phyloP scores from a whole-genome alignment of 306 rosid genomes.

The Trifolium dubium region DNA sequence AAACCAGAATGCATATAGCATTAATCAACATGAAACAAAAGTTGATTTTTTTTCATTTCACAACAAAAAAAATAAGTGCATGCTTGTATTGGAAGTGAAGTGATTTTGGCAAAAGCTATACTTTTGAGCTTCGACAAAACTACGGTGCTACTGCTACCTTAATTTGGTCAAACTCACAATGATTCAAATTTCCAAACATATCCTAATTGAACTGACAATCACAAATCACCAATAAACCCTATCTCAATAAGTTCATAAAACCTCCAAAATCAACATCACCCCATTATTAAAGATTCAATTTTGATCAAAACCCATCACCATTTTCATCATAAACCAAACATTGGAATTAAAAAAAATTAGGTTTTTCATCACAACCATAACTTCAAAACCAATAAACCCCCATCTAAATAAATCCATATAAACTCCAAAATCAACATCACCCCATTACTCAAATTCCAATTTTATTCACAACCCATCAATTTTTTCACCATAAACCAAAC shows the following conservation, averaged over 20 bases:
- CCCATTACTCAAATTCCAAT: slow-evolving; percentile 10
- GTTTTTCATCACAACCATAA: slow-evolving; percentile 22
- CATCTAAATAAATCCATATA: neutral
- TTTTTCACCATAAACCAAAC: slow-evolving; percentile 23
- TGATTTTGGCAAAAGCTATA: neutral
- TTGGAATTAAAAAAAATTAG: neutral
- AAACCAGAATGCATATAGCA: slow-evolving; percentile 19
- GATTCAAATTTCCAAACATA: neutral
- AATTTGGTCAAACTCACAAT: neutral
- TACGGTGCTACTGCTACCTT: no score
- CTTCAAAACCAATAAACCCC: neutral
- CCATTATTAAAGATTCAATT: slow-evolving; percentile 13
- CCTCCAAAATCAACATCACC: neutral
- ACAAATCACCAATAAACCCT: slow-evolving; percentile 22
- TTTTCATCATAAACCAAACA: slow-evolving; percentile 1
- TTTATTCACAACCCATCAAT: neutral
- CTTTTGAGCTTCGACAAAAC: neutral
- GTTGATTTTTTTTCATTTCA: neutral
- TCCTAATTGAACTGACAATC: slow-evolving; percentile 12
- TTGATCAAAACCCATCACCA: neutral
- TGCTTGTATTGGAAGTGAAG: neutral
- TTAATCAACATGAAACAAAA: slow-evolving; percentile 22
- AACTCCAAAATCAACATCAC: neutral
- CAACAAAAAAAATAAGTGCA: neutral
- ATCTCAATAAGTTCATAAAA: neutral